These are phyloP conservation scores for Candida parachauliodes DNA, from an alignment of 805 yeast species.

Conservation along the genomic window DNA sequence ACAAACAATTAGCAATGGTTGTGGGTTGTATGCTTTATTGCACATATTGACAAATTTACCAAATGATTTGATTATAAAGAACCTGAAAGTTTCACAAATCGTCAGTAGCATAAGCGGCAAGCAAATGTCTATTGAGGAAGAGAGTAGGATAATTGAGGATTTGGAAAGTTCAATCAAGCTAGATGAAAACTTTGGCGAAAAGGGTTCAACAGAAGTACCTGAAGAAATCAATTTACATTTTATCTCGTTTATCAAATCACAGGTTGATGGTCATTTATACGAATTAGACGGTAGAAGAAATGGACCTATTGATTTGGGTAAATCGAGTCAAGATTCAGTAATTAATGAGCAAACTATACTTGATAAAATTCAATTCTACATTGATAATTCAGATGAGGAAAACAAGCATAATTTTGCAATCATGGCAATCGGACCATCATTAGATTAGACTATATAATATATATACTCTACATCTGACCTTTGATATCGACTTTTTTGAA, in stretches of 20 bases:
- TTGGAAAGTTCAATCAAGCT: conserved; percentile 41
- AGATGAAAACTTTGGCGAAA: conserved; percentile 42
- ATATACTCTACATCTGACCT: conserved; percentile 52
- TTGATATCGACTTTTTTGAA: conserved; percentile 64
- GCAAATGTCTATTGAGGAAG: conserved; percentile 26
- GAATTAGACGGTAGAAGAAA: conserved; percentile 87
- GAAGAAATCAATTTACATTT: conserved; percentile 66
- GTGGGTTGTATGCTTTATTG: conserved; percentile 87
- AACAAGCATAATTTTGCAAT: conserved; percentile 67
- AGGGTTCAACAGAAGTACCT: conserved; percentile 71
- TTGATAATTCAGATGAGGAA: conserved; percentile 56
- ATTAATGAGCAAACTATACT: conserved; percentile 44
- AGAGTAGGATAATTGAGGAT: conserved; percentile 42
- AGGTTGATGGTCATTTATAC: conserved; percentile 56
- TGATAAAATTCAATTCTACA: conserved; percentile 61
- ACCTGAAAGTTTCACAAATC: conserved; percentile 23
- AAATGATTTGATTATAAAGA: conserved; percentile 38
- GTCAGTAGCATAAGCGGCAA: neutral
- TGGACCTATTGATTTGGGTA: conserved; percentile 70
- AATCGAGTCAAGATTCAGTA: conserved; percentile 31
- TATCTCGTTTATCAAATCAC: conserved; percentile 62
- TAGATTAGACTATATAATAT: conserved; percentile 25
- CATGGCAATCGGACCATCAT: conserved; percentile 69
- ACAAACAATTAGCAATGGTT: conserved; percentile 83
- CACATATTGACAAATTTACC: conserved; percentile 55